Evolutionary conservation across 1,284 basidiomycete genomes (phyloP).

Genomic region (Singerocomus inundabilis): DNA sequence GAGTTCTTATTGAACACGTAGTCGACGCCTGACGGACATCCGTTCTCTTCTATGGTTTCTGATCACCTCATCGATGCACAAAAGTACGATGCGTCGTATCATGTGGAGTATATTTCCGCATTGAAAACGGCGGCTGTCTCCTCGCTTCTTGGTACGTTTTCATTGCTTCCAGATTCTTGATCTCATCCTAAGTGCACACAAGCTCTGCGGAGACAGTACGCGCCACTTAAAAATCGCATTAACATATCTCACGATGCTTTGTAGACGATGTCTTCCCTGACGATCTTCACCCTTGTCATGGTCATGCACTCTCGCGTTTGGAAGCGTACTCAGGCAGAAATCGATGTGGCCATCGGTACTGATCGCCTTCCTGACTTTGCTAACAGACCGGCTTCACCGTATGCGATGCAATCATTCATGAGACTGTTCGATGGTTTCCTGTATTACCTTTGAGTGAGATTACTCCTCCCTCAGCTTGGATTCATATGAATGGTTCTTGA

Average conservation of each 20-base stretch:
- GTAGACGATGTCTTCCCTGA: conserved; percentile 11
- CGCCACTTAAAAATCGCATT: no score
- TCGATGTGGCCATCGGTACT: conserved; percentile 37
- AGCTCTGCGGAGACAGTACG: no score
- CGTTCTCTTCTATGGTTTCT: conserved; percentile 13
- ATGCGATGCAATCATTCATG: conserved; percentile 38
- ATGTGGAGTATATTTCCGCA: neutral
- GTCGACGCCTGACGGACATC: neutral
- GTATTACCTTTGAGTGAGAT: conserved; percentile 16
- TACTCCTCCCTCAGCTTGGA: no score
- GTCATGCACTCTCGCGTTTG: conserved; percentile 33
- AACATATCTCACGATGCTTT: neutral
- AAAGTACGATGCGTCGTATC: conserved; percentile 4
- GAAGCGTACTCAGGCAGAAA: conserved; percentile 41
- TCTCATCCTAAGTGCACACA: no score
- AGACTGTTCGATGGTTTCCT: conserved; percentile 31
- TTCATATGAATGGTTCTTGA: neutral
- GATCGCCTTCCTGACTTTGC: conserved; percentile 38
- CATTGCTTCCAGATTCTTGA: no score
- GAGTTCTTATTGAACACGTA: neutral
- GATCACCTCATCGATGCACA: conserved; percentile 12
- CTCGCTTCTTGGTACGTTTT: conserved; percentile 14
- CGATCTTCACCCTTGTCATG: conserved; percentile 36
- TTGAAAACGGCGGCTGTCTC: conserved; percentile 12
- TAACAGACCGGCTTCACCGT: conserved; percentile 38